phyloP scores from a whole-genome alignment of 495 filamentous ascomycete species.

The Filosporella fistucella region DNA sequence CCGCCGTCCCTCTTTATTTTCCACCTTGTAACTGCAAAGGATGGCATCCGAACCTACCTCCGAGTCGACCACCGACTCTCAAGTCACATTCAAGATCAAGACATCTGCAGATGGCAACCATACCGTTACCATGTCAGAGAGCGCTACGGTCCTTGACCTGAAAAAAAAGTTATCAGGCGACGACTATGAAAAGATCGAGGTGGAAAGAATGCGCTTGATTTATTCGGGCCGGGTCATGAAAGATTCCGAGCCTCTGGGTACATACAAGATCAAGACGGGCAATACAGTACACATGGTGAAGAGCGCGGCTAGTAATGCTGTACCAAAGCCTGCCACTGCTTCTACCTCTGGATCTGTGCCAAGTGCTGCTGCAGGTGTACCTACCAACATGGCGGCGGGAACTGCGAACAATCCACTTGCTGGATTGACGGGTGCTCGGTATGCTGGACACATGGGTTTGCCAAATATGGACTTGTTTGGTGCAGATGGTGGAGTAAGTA shows the following conservation, averaged over 20 bases:
- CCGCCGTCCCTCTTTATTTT: too few relatives aligned
- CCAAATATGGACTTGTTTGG: conserved; percentile 90
- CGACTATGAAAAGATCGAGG: conserved; percentile 79
- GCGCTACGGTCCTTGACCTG: conserved; percentile 77
- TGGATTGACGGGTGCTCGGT: conserved; percentile 87
- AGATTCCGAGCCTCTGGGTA: conserved; percentile 75
- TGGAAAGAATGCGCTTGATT: conserved; percentile 88
- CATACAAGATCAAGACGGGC: conserved; percentile 93
- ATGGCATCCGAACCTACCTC: too few relatives aligned
- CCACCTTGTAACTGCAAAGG: too few relatives aligned
- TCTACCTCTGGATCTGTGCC: conserved; percentile 46
- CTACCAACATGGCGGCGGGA: conserved; percentile 86
- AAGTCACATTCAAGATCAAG: conserved; percentile 92
- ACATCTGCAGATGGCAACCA: conserved; percentile 81
- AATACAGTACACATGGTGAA: conserved; percentile 96
- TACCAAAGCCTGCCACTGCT: conserved; percentile 50
- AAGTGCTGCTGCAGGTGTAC: conserved; percentile 52
- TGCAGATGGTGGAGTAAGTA: conserved; percentile 91
- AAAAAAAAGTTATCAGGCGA: conserved; percentile 78
- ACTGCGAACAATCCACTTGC: conserved; percentile 89
- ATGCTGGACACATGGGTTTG: conserved; percentile 86
- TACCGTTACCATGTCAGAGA: conserved; percentile 69
- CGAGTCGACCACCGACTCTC: conserved; percentile 44
- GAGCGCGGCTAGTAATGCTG: conserved; percentile 84
- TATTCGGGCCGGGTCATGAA: conserved; percentile 97